Percentiles rank a stretch among this genome's conserved stretches.
phyloP scores from a whole-genome alignment of 2,329 filamentous ascomycete genomes.

The Didymella lethalis region DNA sequence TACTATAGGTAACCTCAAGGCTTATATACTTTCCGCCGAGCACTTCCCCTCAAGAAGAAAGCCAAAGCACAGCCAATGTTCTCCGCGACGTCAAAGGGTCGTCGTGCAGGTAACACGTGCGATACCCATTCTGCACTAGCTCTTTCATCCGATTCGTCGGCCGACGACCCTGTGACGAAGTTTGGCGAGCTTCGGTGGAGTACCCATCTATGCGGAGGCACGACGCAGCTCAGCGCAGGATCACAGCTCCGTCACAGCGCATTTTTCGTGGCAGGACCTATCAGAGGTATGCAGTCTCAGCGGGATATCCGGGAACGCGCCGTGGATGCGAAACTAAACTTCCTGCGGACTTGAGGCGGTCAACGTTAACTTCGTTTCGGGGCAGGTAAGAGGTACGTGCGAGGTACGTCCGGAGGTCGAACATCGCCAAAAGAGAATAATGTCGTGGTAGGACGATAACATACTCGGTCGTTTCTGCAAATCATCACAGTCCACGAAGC shows the following conservation, averaged over 20 bases:
- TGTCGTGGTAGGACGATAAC: no score
- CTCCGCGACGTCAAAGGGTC: constrained; percentile 21
- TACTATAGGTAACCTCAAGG: background rate
- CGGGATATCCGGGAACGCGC: background rate
- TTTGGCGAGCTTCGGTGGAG: constrained; percentile 15
- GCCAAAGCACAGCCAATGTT: constrained; percentile 12
- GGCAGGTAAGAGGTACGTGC: background rate
- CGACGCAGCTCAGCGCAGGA: constrained; percentile 14
- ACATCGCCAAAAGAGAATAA: background rate
- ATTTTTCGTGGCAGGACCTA: constrained; percentile 8
- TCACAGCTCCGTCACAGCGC: constrained; percentile 20
- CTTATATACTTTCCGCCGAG: constrained; percentile 11
- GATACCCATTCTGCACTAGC: constrained; percentile 13
- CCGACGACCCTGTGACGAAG: constrained; percentile 12
- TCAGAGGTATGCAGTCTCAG: background rate
- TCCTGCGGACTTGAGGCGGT: constrained; percentile 5
- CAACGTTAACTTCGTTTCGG: constrained; percentile 5
- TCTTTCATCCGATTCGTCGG: constrained; percentile 4
- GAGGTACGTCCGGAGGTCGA: background rate
- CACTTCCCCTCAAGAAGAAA: constrained; percentile 2
- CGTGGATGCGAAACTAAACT: background rate
- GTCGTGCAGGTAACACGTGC: constrained; percentile 18
- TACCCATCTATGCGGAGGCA: constrained; percentile 10
- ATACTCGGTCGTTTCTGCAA: background rate
- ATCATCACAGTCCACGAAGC: background rate